Conservation (phyloP, 805 yeast species). For the Jamesozyma lodderae region DNA sequence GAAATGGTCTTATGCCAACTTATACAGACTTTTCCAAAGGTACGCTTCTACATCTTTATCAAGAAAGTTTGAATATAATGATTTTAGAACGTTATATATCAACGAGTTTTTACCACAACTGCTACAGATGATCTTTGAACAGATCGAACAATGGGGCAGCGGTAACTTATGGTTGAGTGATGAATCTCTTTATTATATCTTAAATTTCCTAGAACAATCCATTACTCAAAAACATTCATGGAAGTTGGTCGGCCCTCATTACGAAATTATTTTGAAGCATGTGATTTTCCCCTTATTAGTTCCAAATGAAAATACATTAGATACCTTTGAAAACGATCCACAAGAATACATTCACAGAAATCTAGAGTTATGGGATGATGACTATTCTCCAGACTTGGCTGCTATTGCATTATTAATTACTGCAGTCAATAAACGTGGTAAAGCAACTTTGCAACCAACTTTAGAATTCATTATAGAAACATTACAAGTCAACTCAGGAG, state of each 20-base stretch:
- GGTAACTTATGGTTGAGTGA: conserved; percentile 60
- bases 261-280: conserved; percentile 54
- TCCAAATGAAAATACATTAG: conserved; percentile 58
- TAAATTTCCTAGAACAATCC: conserved; percentile 55
- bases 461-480: conserved; percentile 49
- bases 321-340: conserved; percentile 77
- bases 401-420: conserved; percentile 66
- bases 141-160: conserved; percentile 67
- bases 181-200: conserved; percentile 53
- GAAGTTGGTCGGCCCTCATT: conserved; percentile 55
- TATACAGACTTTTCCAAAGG: conserved; percentile 60
- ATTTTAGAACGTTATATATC: conserved; percentile 48
- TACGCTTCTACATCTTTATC: conserved; percentile 48
- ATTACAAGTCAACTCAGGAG: conserved; percentile 27
- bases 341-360: conserved; percentile 74
- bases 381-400: conserved; percentile 64
- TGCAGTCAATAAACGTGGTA: conserved; percentile 58
- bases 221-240: conserved; percentile 55
- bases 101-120: conserved; percentile 65
- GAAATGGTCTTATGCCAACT: conserved; percentile 84
- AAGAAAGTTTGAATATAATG: conserved; percentile 46
- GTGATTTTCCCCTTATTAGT: conserved; percentile 70
- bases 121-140: conserved; percentile 50
- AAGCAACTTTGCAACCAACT: conserved; percentile 49
- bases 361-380: conserved; percentile 57